Evolutionary conservation across 1,284 basidiomycete species (phyloP), one percentile per base, ranked within the genome.

Genomic region (Coniferiporia sulphurascens): DNA sequence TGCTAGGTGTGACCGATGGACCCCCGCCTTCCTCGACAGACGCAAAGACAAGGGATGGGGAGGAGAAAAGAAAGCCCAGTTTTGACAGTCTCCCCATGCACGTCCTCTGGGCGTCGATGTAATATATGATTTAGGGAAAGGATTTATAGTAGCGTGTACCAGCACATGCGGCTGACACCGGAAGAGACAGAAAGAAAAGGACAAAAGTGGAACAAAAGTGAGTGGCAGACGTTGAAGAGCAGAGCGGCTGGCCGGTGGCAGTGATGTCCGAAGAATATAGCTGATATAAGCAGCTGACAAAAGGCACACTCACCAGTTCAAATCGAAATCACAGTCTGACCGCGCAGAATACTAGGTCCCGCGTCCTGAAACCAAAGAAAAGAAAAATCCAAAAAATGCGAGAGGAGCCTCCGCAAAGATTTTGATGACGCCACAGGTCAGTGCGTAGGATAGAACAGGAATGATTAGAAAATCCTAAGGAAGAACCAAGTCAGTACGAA

Each of bases 261-360:
- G 1, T 27, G 27, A 32, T 1, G 50, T 12, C 19, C 21, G 22
- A 36, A n/a, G n/a, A 15, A 41, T 3, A 41, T 3, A 41, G 36
- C 10, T 43, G 35, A 38, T 15, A 41, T 52, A 41, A 52, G 41
- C 41, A 34, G 15, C 27, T 17, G 27, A 52, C 49, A n/a, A 36
- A 58, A 53, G 36, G 34, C 17, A 43, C 38, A 53, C 57, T 58
- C 57, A 58, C 57, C 50, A 43, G 57, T 53, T 46, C 22, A 53
- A 58, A 48, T 53, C 9, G 5, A 48, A 58, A 58, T 38, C 10
- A 13, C 46, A 58, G 53, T 38, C 15, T 17, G 45, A 8, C 27
- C 12, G 12, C 44, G 44, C 44, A 21, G 44, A 21, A 3, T 46
- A 46, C 12, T n/a, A 46, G 12, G 12, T 46, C 3, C 44, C 9